These are phyloP conservation scores for Chrysopogon serrulatus DNA, from an alignment of 176 grass and related monocot genomes.

Conservation along the genomic window DNA sequence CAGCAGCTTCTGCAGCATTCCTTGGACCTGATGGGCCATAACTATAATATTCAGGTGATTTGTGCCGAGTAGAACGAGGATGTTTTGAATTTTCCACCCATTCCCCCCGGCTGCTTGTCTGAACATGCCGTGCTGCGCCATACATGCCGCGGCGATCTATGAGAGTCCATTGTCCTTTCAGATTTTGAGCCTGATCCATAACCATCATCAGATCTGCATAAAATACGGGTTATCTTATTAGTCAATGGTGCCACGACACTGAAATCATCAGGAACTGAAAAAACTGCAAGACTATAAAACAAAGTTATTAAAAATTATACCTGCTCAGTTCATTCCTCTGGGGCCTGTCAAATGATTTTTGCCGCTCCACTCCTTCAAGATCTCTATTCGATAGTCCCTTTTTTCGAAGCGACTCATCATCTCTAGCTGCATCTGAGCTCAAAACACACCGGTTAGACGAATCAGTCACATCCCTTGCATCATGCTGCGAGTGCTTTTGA, in stretches of 20 bases:
- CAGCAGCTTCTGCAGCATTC: slow-evolving; percentile 89
- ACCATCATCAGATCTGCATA: slow-evolving; percentile 65
- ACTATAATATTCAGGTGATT: slow-evolving; percentile 58
- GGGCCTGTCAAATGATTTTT: slow-evolving; percentile 44
- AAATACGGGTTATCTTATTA: not conserved
- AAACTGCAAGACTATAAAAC: slow-evolving; percentile 21
- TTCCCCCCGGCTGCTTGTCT: slow-evolving; percentile 27
- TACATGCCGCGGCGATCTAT: slow-evolving; percentile 33
- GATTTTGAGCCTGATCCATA: slow-evolving; percentile 44
- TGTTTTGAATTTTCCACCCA: slow-evolving; percentile 58
- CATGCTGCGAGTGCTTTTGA: slow-evolving; percentile 20
- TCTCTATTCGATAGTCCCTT: slow-evolving; percentile 39
- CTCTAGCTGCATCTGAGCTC: slow-evolving; percentile 27
- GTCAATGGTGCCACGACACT: not conserved
- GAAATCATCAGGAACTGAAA: not conserved
- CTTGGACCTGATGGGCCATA: slow-evolving; percentile 57
- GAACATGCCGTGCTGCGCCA: slow-evolving; percentile 30
- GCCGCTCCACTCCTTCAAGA: slow-evolving; percentile 25
- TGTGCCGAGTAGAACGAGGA: slow-evolving; percentile 37
- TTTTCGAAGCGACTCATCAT: slow-evolving; percentile 16
- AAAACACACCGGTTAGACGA: slow-evolving; percentile 24
- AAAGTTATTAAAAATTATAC: slow-evolving; percentile 31
- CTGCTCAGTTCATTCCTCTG: slow-evolving; percentile 56
- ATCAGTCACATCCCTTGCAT: slow-evolving; percentile 35
- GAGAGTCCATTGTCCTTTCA: slow-evolving; percentile 37